A percentile compares a stretch with the other conserved stretches of the same genome.
phyloP scores from a whole-genome alignment of 1,284 basidiomycete species.

The Trichosporon coremiiforme region DNA sequence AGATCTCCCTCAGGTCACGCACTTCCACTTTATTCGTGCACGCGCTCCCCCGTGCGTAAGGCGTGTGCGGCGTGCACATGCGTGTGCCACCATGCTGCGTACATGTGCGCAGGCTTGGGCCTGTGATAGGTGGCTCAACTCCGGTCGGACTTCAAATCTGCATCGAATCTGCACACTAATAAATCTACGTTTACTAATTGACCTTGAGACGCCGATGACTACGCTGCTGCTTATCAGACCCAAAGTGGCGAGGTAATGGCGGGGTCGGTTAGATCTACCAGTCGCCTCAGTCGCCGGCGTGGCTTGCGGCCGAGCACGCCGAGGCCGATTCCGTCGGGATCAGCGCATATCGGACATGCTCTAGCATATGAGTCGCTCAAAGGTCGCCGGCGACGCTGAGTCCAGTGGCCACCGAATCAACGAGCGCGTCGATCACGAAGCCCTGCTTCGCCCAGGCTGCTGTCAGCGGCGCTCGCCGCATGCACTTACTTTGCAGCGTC shows the following conservation, averaged over 20 bases:
- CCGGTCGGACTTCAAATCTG: neutral
- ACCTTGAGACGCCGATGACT: neutral
- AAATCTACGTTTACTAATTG: neutral
- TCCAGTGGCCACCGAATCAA: constrained; percentile 72
- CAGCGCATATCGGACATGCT: neutral
- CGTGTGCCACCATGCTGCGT: neutral
- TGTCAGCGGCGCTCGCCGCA: neutral
- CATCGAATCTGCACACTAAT: constrained; percentile 1
- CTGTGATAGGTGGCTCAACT: neutral
- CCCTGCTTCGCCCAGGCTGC: constrained; percentile 72
- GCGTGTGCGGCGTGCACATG: neutral
- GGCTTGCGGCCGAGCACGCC: neutral
- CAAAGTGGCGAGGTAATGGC: neutral
- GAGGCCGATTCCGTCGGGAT: neutral
- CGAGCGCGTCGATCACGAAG: constrained; percentile 73
- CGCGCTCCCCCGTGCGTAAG: neutral
- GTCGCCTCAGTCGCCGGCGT: neutral
- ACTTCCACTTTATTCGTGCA: neutral
- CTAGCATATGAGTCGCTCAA: neutral
- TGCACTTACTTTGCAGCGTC: constrained; percentile 65
- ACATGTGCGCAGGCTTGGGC: neutral
- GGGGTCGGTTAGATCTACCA: neutral
- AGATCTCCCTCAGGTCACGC: neutral
- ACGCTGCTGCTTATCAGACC: neutral
- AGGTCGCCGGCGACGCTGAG: constrained; percentile 59